Base-by-base conservation (phyloP, 2,329 filamentous ascomycete genomes). In the Aspergillus sp. region DNA sequence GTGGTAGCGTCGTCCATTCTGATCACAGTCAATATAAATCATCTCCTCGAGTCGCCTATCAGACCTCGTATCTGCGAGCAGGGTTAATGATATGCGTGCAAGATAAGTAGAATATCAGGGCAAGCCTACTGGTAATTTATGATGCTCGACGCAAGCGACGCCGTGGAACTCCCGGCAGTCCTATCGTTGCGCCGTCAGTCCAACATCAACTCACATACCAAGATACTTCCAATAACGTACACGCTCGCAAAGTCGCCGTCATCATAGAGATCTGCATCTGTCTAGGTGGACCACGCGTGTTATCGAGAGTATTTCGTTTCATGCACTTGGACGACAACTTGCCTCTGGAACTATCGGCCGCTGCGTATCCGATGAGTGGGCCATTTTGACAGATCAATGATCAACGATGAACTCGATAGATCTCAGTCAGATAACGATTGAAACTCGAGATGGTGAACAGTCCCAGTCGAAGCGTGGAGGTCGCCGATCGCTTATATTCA, bases 1-100 rank as follows among this genome's bases (percentile, higher is more conserved):
- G 40, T 68, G 63, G 47, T 68, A 68, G 27, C 66, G 60, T 20
- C 67, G 63, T 39, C 63, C 65, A 42, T 69, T 68, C 65, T 67
- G 24, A 17, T 9, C 11, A 7, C 11, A 7, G 20, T 59, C 47
- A 57, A 42, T 8, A 15, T 12, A 8, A 3, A 30, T 34, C 27
- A 13, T 30, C 24, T 15, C n/a, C 8, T 9, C 8, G 15, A 27
- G 42, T 19, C 15, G 22, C 9, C 19, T 41, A 12, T 33, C 49
- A 17, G 19, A 62, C 58, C 55, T 62, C 58, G n/a, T 62, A 62
- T 56, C 58, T 58, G 27, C 3, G 19, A 33, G 9, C 8, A 3
- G 15, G 30, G 13, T 27, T 15, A 33, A n/a, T 22, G 15, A 5
- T 12, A 13, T 12, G 17, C n/a, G 12, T 40, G 12, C 6, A 30